phyloP scores from a whole-genome alignment of 805 yeast species.

The Pichia exigua region DNA sequence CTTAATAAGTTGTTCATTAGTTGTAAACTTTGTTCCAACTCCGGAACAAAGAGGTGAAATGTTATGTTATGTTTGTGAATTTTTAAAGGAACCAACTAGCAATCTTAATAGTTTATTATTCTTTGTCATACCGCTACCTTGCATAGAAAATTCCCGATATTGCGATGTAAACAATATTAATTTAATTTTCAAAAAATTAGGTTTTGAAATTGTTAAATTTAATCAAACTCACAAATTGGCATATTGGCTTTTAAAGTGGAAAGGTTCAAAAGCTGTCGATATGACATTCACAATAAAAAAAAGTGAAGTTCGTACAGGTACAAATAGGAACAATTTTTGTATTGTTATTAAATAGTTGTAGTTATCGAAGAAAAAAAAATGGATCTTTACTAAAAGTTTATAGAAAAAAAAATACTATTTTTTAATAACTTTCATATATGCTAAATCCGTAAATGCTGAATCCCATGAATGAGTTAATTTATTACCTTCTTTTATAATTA shows the following conservation, averaged over 20 bases:
- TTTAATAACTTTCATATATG: conserved; percentile 8
- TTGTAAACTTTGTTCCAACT: conserved; percentile 79
- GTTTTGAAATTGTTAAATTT: conserved; percentile 40
- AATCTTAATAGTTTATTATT: conserved; percentile 40
- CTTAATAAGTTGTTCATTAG: conserved; percentile 75
- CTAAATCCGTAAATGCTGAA: conserved; percentile 23
- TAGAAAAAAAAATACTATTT: background rate
- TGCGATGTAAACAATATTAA: conserved; percentile 26
- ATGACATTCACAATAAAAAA: conserved; percentile 28
- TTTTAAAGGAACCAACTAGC: conserved; percentile 35
- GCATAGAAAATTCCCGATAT: conserved; percentile 77
- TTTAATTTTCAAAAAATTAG: conserved; percentile 40
- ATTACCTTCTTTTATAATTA: conserved; percentile 1
- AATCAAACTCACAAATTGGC: conserved; percentile 65
- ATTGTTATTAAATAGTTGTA: conserved; percentile 28
- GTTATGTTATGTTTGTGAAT: conserved; percentile 53
- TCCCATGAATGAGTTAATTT: conserved; percentile 15
- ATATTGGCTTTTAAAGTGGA: conserved; percentile 60
- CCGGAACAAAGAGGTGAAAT: conserved; percentile 67
- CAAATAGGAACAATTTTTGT: conserved; percentile 63
- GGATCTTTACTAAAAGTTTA: background rate
- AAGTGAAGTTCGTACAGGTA: conserved; percentile 47
- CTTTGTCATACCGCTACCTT: conserved; percentile 83
- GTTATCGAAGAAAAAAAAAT: background rate
- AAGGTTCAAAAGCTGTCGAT: conserved; percentile 20